phyloP scores from a whole-genome alignment of 2,329 filamentous ascomycete genomes.

The Gliomastix tumulicola region DNA sequence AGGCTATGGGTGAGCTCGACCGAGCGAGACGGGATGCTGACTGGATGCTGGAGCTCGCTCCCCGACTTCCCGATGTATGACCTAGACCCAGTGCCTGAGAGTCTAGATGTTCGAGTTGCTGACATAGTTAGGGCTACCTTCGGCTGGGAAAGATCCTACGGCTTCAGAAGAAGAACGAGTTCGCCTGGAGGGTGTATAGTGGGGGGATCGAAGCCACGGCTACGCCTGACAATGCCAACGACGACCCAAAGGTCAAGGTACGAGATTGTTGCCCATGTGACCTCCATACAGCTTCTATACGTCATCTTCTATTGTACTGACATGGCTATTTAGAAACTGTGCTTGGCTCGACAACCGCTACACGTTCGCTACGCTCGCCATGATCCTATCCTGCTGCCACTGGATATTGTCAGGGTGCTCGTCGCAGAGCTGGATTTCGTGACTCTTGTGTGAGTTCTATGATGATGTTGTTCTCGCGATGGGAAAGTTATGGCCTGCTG shows the following conservation, averaged over 20 bases:
- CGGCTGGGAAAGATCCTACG: conserved; percentile 30
- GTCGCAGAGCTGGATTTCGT: conserved; percentile 24
- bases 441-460: conserved; percentile 17
- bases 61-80: conserved; percentile 28
- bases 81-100: background rate
- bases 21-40: conserved; percentile 30
- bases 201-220: conserved; percentile 27
- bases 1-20: conserved; percentile 26
- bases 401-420: conserved; percentile 26
- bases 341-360: conserved; percentile 22
- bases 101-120: background rate
- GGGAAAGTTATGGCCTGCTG: conserved; percentile 1
- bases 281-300: too few relatives aligned
- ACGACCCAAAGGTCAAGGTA: conserved; percentile 24
- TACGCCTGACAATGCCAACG: conserved; percentile 9
- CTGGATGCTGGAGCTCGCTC: conserved; percentile 34
- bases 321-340: conserved; percentile 30
- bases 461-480: background rate
- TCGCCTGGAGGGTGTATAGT: conserved; percentile 31
- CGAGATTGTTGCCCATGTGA: too few relatives aligned
- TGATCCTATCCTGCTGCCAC: conserved; percentile 26
- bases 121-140: conserved; percentile 28
- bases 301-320: too few relatives aligned
- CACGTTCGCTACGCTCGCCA: conserved; percentile 21
- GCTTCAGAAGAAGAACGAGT: conserved; percentile 25